Base-by-base conservation (phyloP, 352 stramenopile genomes). In the Thraustochytrium sp. region DNA sequence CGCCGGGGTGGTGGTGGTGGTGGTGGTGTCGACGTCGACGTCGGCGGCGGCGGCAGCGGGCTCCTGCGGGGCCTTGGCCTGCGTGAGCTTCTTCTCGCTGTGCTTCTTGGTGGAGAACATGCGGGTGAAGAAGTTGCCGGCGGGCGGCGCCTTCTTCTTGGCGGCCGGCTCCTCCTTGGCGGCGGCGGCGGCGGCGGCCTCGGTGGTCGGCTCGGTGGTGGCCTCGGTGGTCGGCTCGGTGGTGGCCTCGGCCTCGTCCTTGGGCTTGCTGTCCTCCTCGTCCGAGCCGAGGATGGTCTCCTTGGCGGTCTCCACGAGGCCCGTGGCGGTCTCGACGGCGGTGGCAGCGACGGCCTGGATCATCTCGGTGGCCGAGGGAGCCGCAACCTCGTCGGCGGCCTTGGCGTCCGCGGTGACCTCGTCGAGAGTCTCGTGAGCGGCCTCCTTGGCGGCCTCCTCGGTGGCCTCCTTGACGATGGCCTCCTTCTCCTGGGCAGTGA, bases 111-210 rank as follows among this genome's bases (percentile, higher is more conserved):
- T 29, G 48, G 16, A 23, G 59, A 72, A 72, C 9, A 72, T 21
- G 36, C 59, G 59, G 11, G 59, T 72, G 3, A 72, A 72, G 9
- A 72, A 72, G 59, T 72, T 72, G n/a, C n/a, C n/a, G n/a, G n/a
- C n/a, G n/a, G n/a, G n/a, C n/a, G n/a, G n/a, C 9, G 29, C 13
- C 3, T 44, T 21, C 59, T 72, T 55, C 59, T 72, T 72, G 26
- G 42, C 31, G 11, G 26, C 40, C 29, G 34, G 34, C 16, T 21
- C 26, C 42, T 21, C 9, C 18, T 55, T 49, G 59, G 59, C 3
- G 16, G 18, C 48, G 16, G 48, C 18, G 48, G 48, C 16, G n/a
- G n/a, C 16, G 48, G 48, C n/a, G 18, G 18, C 48, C 16, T 55
- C n/a, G 16, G 18, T n/a, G n/a, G n/a, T n/a, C n/a, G 18, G 48